Conservation (phyloP, 176 grass and related monocot genomes). For the Phragmites australis region DNA sequence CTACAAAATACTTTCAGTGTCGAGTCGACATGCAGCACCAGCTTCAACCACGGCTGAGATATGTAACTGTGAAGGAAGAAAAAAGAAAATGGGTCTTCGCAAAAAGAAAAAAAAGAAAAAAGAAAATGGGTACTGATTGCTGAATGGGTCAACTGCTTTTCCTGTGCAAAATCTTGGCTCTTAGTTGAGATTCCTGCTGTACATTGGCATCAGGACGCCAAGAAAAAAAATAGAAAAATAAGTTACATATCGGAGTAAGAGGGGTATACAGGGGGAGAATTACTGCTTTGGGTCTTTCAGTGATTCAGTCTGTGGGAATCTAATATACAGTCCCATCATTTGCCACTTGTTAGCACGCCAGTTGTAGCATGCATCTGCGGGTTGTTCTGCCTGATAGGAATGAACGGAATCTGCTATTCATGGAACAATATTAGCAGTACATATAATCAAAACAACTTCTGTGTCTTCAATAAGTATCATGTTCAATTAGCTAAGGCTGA, state of each 20-base stretch:
- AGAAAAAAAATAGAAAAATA: conserved; percentile 28
- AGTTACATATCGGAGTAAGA: conserved; percentile 35
- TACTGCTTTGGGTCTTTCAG: conserved; percentile 46
- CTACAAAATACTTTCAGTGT: conserved; percentile 31
- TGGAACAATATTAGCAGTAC: conserved; percentile 6
- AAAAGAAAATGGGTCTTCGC: not conserved
- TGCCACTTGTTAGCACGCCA: conserved; percentile 40
- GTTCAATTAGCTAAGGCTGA: not conserved
- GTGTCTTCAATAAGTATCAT: not conserved
- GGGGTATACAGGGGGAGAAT: conserved; percentile 48
- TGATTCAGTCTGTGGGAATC: conserved; percentile 37
- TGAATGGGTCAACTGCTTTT: conserved; percentile 40
- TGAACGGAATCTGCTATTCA: conserved; percentile 33
- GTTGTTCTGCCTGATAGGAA: conserved; percentile 19
- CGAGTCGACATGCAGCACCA: conserved; percentile 40
- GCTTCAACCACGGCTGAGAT: conserved; percentile 38
- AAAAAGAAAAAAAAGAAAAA: no score
- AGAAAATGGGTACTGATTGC: not conserved
- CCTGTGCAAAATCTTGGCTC: conserved; percentile 61
- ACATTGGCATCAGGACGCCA: conserved; percentile 51
- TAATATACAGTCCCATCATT: conserved; percentile 63
- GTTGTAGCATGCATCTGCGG: not conserved
- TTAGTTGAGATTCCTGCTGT: conserved; percentile 51
- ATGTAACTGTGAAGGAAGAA: conserved; percentile 18
- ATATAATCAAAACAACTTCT: not conserved